phyloP scores from a whole-genome alignment of 371 early-diverging fungal genomes.

The Haplosporangium sp. region DNA sequence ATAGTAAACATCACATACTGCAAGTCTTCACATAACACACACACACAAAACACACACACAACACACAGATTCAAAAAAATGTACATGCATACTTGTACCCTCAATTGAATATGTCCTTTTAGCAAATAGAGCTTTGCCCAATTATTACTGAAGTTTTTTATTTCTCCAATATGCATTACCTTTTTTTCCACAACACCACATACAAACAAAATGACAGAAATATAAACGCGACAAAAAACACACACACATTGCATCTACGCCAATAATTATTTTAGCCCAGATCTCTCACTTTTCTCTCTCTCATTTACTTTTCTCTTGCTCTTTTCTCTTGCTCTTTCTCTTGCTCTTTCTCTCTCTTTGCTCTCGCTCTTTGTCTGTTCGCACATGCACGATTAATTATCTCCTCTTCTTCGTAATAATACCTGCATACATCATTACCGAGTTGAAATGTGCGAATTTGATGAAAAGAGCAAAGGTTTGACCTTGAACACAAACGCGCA shows the following conservation, averaged over 20 bases:
- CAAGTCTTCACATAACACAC: too few species aligned
- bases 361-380: not conserved
- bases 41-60: too few species aligned
- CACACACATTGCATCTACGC: not conserved
- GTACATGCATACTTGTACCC: too few species aligned
- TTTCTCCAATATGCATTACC: not conserved
- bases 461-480: too few species aligned
- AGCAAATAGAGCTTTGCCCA: constrained; percentile 1
- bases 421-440: too few species aligned
- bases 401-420: not conserved
- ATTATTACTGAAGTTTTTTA: not conserved
- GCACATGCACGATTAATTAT: constrained; percentile 4
- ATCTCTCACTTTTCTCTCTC: not conserved
- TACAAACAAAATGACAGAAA: not conserved
- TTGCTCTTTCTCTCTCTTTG: not conserved
- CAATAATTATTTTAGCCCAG: not conserved
- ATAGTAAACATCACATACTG: too few species aligned
- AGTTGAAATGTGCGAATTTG: too few species aligned
- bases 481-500: too few species aligned
- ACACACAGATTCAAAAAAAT: too few species aligned
- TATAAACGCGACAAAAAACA: not conserved
- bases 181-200: not conserved
- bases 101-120: not conserved
- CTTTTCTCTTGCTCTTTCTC: not conserved
- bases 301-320: not conserved